These are phyloP conservation scores for Hondaea fermentalgiana DNA, from an alignment of 108 stramenopile genomes.

Conservation along the genomic window DNA sequence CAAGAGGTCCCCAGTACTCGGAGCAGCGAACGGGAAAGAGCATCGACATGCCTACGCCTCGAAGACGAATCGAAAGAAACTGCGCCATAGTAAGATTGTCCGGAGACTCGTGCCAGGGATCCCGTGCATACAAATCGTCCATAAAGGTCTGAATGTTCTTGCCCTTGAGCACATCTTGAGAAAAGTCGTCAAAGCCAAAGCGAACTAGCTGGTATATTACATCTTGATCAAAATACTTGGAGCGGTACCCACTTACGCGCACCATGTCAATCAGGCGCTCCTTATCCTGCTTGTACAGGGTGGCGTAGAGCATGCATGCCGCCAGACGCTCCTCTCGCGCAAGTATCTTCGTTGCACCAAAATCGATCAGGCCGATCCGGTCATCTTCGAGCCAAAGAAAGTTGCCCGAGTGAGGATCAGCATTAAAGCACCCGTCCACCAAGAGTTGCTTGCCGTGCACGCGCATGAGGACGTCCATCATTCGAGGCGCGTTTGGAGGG, in stretches of 20 bases:
- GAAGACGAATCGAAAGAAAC: constrained; percentile 1
- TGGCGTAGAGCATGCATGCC: background rate
- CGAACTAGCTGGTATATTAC: background rate
- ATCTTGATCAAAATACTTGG: background rate
- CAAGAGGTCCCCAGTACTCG: background rate
- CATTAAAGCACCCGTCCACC: background rate
- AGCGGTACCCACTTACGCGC: background rate
- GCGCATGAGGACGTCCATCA: background rate
- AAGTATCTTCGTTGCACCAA: background rate
- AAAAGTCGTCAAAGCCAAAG: constrained; percentile 9
- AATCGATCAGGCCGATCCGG: background rate
- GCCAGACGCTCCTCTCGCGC: background rate
- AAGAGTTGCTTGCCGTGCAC: constrained; percentile 8
- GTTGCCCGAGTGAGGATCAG: constrained; percentile 1
- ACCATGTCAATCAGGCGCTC: background rate
- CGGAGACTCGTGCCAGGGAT: background rate
- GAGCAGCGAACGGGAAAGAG: background rate
- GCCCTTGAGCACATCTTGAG: background rate
- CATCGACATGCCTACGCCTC: background rate
- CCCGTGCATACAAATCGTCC: background rate
- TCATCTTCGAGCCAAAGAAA: background rate
- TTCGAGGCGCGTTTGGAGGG: background rate
- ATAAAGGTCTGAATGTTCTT: background rate
- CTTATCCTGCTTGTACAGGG: background rate
- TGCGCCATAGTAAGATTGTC: background rate